Base-by-base conservation (phyloP, 306 rosid genomes). In the Sphenostylis stenocarpa region DNA sequence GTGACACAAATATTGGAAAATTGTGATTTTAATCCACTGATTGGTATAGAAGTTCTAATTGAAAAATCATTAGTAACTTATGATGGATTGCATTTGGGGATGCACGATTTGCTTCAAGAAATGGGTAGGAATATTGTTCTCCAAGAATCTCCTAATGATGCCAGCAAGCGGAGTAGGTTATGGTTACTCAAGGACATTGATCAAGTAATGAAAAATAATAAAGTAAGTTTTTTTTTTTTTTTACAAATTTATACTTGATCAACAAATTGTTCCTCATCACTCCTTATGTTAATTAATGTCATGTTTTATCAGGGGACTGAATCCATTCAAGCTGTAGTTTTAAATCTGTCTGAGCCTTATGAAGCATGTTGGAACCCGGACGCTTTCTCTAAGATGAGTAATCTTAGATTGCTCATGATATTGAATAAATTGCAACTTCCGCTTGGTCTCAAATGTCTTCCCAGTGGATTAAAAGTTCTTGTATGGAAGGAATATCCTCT, bases 61-160 rank as follows among this genome's bases (percentile, higher is more conserved):
- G 83, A 80, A 67, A 78, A 77, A 52, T 84, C 77, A 26, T 75
- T 84, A 4, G 13, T 77, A 29, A 70, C 57, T 48, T 49, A 49
- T 60, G 64, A 51, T 17, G 6, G 34, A 48, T 36, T 34, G 45
- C 24, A 49, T 33, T 48, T 84, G 26, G 34, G 61, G 41, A 81
- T 85, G 53, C 53, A 48, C 53, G 53, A 48, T 48, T 48, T 48
- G 53, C 53, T 48, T 48, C 53, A 48, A 16, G 70, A 75, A 41
- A 74, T 81, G 79, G 82, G 77, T n/a, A 44, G 52, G 26, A 78
- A 31, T 45, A 69, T 81, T 28, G 85, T 85, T 52, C 63, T 31
- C 5, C 24, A 81, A 61, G 84, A 85, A 68, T 78, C 43, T 17
- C 73, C 79, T 5, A 29, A 53, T 21, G 75, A 68, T 34, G 84